Percentiles rank a stretch among this genome's conserved stretches.
These are phyloP conservation scores for Ceratocystiopsis sp. DNA, from an alignment of 2,329 filamentous ascomycete genomes.

Conservation along the genomic window DNA sequence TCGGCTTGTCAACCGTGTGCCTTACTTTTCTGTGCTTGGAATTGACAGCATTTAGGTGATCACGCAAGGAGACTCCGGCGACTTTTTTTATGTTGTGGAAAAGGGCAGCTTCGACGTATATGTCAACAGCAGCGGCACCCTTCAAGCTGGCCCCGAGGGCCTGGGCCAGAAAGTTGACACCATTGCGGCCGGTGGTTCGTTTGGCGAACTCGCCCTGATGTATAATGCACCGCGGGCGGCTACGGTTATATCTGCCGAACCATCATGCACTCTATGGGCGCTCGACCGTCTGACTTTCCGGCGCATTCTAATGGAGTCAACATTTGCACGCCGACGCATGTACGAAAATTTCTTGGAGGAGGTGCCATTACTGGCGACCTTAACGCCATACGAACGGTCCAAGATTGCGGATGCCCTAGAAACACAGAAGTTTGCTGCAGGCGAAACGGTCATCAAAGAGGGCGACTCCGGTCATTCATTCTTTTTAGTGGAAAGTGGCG, in stretches of 20 bases:
- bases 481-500: constrained; percentile 74
- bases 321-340: constrained; percentile 87
- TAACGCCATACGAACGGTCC: constrained; percentile 84
- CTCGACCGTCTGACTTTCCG: constrained; percentile 93
- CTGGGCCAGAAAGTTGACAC: constrained; percentile 68
- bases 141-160: constrained; percentile 67
- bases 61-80: constrained; percentile 83
- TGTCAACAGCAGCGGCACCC: constrained; percentile 60
- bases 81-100: constrained; percentile 97
- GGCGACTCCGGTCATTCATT: constrained; percentile 86
- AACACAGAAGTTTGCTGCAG: constrained; percentile 67
- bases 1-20: no score
- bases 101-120: constrained; percentile 80
- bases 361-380: constrained; percentile 64
- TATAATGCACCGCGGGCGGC: constrained; percentile 95
- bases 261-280: constrained; percentile 73
- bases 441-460: constrained; percentile 73
- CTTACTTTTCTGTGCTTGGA: no score
- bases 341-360: constrained; percentile 95
- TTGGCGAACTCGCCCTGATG: constrained; percentile 94
- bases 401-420: constrained; percentile 97
- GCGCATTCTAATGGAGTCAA: constrained; percentile 94
- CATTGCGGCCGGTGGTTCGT: constrained; percentile 78
- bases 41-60: constrained; percentile 49
- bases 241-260: constrained; percentile 71